A percentile compares a stretch with the other conserved stretches of the same genome.
These are phyloP conservation scores for Laetiporus sulphureus DNA, from an alignment of 1,284 basidiomycete species.

Conservation along the genomic window DNA sequence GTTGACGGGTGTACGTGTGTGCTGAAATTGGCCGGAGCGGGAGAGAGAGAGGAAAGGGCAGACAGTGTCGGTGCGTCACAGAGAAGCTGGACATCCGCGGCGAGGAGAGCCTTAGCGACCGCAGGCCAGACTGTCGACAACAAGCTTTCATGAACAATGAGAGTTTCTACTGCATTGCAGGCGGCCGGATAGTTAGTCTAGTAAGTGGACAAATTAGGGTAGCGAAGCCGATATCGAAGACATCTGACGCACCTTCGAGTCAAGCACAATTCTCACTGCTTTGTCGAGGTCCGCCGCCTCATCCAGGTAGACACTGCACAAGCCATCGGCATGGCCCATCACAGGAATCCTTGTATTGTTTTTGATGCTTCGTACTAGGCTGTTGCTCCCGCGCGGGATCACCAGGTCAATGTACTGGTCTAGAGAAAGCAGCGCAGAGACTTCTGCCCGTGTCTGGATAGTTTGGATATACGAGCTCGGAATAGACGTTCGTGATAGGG, in stretches of 20 bases:
- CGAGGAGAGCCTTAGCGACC: conserved; percentile 71
- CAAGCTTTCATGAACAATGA: conserved; percentile 76
- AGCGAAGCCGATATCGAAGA: conserved; percentile 2
- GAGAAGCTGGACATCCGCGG: conserved; percentile 67
- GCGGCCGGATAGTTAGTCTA: conserved; percentile 94
- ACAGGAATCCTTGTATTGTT: conserved; percentile 91
- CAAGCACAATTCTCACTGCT: conserved; percentile 77
- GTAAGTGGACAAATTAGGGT: not conserved
- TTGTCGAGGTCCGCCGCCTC: conserved; percentile 74
- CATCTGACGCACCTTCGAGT: conserved; percentile 71
- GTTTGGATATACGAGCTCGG: conserved; percentile 85
- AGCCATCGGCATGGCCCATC: conserved; percentile 97
- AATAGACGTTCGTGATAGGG: conserved; percentile 67
- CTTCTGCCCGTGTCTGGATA: conserved; percentile 89
- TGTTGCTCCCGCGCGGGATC: conserved; percentile 93
- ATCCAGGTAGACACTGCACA: conserved; percentile 90
- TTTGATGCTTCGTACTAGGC: conserved; percentile 86
- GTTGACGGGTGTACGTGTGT: conserved; percentile 48
- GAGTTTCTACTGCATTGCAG: conserved; percentile 91
- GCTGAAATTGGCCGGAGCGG: conserved; percentile 29
- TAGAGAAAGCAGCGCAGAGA: conserved; percentile 79
- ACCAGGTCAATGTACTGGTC: conserved; percentile 96
- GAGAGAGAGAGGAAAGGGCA: conserved; percentile 34
- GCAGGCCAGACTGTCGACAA: conserved; percentile 73
- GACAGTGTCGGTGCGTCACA: conserved; percentile 68